Evolutionary conservation across 2,329 filamentous ascomycete species (phyloP), one percentile per base, ranked within the genome.

Genomic region (Fusarium verticillioides): DNA sequence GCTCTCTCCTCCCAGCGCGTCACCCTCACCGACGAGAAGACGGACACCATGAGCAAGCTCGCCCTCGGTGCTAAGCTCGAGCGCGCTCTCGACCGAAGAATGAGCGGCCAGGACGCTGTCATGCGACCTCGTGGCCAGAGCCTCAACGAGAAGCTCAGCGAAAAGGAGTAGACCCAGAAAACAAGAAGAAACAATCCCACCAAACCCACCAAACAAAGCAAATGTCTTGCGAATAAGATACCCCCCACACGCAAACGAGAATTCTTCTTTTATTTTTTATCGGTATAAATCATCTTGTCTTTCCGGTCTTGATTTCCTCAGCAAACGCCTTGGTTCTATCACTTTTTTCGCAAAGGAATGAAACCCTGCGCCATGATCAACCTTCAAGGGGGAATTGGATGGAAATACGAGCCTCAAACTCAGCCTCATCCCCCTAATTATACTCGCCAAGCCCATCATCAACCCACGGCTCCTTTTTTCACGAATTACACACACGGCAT

Each of bases 31-130:
- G 90, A 92, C 72, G 91, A 96, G 83, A 97, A 97, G 87, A 90
- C 88, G 26, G 93, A 94, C 78, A 92, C 93, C 81, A 87, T 97
- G 83, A 92, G 91, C 85, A 97, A 97, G 85, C 88, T 97, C 66
- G 95, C 95, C 42, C 89, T 97, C 59, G 93, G 95, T 53, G 95
- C 95, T 69, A 97, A 97, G 85, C 89, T 97, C 44, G 95, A 97
- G 81, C 91, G 95, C 69, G 95, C 95, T 28, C 89, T 98, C 62
- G 92, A 92, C 75, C 89, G 95, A 75, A 90, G 95, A 79, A 96
- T 97, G 95, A 92, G 90, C 34, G 85, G 93, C 75, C 95, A 98
- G 83, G 95, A 98, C 78, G 95, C 95, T 74, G 92, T 94, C 82
- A 95, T 96, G 87, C 90, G 92, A 73, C 89, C 86, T 28, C 83